A percentile compares a stretch with the other conserved stretches of the same genome.
Evolutionary conservation across 192 early-diverging fungal genomes (phyloP).

Genomic region (Coemansia sp.): DNA sequence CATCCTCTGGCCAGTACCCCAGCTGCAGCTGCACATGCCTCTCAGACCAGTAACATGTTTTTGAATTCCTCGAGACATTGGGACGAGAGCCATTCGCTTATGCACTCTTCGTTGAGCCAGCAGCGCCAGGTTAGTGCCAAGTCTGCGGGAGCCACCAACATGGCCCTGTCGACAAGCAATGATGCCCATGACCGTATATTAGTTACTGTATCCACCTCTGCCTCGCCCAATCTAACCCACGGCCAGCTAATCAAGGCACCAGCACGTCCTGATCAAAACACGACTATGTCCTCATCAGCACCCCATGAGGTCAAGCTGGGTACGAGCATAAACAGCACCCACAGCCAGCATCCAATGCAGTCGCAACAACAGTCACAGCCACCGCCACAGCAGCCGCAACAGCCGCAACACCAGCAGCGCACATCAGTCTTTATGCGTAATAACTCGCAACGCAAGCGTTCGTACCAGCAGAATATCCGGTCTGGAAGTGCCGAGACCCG

Average conservation of each 20-base stretch:
- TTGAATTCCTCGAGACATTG: conserved; percentile 20
- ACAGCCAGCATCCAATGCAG: neutral
- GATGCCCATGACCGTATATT: conserved; percentile 10
- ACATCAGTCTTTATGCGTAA: conserved; percentile 24
- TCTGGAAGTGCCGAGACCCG: no score
- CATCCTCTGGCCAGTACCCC: neutral
- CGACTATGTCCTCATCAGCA: conserved; percentile 20
- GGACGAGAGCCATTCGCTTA: conserved; percentile 9
- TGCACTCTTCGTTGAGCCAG: neutral
- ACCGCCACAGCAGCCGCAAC: no score
- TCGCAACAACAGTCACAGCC: neutral
- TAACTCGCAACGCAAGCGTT: conserved; percentile 17
- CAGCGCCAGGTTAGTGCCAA: neutral
- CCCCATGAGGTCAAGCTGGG: conserved; percentile 23
- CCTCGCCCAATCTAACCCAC: conserved; percentile 24
- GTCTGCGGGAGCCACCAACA: conserved; percentile 3
- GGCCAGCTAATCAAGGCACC: conserved; percentile 24
- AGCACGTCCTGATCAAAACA: conserved; percentile 6
- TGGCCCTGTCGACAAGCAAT: conserved; percentile 6
- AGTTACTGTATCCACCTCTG: conserved; percentile 21
- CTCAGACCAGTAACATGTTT: conserved; percentile 8
- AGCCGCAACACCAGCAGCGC: conserved; percentile 2
- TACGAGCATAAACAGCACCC: neutral
- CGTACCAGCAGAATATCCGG: conserved; percentile 11
- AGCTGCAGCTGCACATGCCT: neutral